Percentiles rank a stretch among this genome's conserved stretches.
Conservation (phyloP, 371 early-diverging fungal species). For the Mucor lusitanicus region DNA sequence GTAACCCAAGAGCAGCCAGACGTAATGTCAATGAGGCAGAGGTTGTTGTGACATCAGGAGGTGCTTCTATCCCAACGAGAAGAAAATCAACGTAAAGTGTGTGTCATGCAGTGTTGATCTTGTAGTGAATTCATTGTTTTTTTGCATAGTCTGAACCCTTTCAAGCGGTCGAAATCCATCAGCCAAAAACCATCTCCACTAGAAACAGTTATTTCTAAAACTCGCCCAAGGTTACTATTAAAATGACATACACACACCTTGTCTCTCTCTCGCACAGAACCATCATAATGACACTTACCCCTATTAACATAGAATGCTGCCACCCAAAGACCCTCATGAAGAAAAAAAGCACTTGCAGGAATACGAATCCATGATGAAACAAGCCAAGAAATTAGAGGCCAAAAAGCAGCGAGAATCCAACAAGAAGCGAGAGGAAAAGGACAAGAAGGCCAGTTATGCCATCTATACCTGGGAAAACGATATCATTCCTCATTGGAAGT, state of each 20-base stretch:
- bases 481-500: constrained; percentile 47
- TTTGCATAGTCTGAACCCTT: constrained; percentile 37
- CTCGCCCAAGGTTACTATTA: constrained; percentile 43
- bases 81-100: constrained; percentile 37
- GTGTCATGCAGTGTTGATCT: background rate
- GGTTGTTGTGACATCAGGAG: constrained; percentile 43
- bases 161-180: constrained; percentile 29
- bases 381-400: constrained; percentile 47
- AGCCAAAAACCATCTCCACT: constrained; percentile 45
- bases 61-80: constrained; percentile 28
- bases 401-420: constrained; percentile 34
- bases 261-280: too few species aligned
- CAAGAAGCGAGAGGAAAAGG: constrained; percentile 33
- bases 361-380: constrained; percentile 54
- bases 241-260: background rate
- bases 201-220: constrained; percentile 51
- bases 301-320: constrained; percentile 33
- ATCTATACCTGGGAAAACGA: constrained; percentile 45
- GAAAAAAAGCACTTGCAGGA: constrained; percentile 54
- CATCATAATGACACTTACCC: too few species aligned
- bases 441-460: constrained; percentile 24
- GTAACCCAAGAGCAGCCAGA: constrained; percentile 34
- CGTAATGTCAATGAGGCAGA: constrained; percentile 44
- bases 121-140: background rate
- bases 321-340: constrained; percentile 52